phyloP scores from a whole-genome alignment of 164 flowering plant genomes.

The Kingdonia uniflora region DNA sequence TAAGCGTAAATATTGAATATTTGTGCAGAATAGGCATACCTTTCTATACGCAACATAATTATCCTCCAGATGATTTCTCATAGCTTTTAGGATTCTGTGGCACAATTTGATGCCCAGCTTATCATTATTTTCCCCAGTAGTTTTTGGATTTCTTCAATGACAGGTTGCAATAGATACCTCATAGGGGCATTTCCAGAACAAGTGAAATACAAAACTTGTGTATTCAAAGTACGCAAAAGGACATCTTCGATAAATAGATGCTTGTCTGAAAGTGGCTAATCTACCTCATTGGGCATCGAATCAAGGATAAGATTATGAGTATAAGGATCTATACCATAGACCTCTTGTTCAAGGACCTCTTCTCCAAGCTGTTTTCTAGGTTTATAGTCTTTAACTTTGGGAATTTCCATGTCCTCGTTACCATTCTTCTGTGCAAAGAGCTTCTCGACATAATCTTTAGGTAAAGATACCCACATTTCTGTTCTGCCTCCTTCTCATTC shows the following conservation, averaged over 20 bases:
- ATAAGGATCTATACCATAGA: constrained; percentile 97
- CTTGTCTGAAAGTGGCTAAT: constrained; percentile 66
- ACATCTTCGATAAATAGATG: constrained; percentile 88
- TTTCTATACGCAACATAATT: constrained; percentile 94
- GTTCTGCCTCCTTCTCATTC: constrained; percentile 81
- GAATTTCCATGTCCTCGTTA: constrained; percentile 87
- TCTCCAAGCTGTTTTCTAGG: constrained; percentile 85
- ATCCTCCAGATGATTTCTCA: constrained; percentile 74
- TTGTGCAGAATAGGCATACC: constrained; percentile 29
- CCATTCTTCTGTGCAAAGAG: constrained; percentile 76
- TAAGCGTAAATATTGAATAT: background rate
- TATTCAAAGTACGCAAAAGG: constrained; percentile 67
- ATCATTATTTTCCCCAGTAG: constrained; percentile 48
- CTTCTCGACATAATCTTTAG: constrained; percentile 89
- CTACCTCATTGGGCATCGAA: constrained; percentile 87
- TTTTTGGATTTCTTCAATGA: constrained; percentile 63
- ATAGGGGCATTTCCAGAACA: constrained; percentile 86
- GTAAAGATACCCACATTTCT: constrained; percentile 90
- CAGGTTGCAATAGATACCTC: constrained; percentile 63
- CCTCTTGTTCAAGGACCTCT: constrained; percentile 97
- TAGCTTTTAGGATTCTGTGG: constrained; percentile 59
- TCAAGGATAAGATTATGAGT: constrained; percentile 96
- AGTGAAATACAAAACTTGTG: constrained; percentile 68
- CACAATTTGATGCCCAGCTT: constrained; percentile 39
- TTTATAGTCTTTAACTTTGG: constrained; percentile 90